Evolutionary conservation across 768 basidiomycete genomes (phyloP).

Genomic region (Leccinum incarnatum): DNA sequence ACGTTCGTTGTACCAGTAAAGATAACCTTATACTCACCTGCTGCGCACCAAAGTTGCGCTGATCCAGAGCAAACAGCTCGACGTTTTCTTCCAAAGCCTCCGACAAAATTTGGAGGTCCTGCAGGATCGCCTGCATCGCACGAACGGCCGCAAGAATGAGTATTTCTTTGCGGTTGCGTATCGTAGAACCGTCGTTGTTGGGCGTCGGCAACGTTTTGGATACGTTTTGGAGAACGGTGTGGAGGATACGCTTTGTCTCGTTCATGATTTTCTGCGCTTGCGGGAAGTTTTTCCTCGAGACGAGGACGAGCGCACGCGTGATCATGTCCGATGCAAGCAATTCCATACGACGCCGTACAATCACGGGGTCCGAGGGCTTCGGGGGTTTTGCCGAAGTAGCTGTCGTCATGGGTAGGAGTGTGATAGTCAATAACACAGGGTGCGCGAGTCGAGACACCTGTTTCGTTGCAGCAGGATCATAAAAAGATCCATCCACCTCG

Average conservation of each 20-base stretch:
- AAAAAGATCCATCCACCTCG: conserved; percentile 94
- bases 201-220: conserved; percentile 68
- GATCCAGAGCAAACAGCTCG: conserved; percentile 89
- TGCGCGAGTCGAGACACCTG: conserved; percentile 86
- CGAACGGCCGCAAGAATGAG: conserved; percentile 70
- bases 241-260: conserved; percentile 89
- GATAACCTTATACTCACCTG: conserved; percentile 56
- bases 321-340: conserved; percentile 97
- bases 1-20: neutral
- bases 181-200: conserved; percentile 41
- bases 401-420: conserved; percentile 61
- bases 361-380: conserved; percentile 73
- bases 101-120: conserved; percentile 81
- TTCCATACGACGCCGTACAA: conserved; percentile 94
- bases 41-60: conserved; percentile 95
- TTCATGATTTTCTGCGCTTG: conserved; percentile 89
- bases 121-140: conserved; percentile 79
- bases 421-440: conserved; percentile 93
- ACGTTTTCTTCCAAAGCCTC: conserved; percentile 92
- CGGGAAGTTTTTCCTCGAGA: conserved; percentile 84
- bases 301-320: conserved; percentile 87
- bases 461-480: conserved; percentile 82
- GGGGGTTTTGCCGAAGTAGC: conserved; percentile 35
- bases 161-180: conserved; percentile 76
- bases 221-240: conserved; percentile 85